phyloP scores from a whole-genome alignment of 345 rosid species.

The Aquilaria yunnanensis region DNA sequence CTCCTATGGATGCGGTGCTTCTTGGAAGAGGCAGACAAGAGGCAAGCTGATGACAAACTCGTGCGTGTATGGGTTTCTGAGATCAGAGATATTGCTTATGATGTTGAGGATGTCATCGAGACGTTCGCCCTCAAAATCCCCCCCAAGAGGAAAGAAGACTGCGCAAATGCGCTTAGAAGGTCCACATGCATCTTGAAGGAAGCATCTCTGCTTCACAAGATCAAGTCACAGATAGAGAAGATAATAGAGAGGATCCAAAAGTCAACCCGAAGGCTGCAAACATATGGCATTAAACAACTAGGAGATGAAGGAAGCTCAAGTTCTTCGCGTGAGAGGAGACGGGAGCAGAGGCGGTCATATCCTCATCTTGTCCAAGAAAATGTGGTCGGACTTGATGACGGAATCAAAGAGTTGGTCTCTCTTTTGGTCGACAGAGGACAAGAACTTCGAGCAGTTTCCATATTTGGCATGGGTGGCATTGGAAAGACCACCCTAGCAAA shows the following conservation, averaged over 20 bases:
- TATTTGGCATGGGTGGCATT: too few relatives aligned
- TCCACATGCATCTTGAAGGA: background rate
- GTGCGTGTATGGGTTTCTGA: conserved; percentile 17
- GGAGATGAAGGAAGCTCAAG: background rate
- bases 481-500: conserved; percentile 28
- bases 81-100: conserved; percentile 10
- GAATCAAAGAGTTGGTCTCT: conserved; percentile 6
- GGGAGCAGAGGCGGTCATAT: conserved; percentile 22
- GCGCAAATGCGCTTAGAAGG: background rate
- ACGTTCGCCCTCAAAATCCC: conserved; percentile 4
- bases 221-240: conserved; percentile 16
- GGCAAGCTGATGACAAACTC: conserved; percentile 11
- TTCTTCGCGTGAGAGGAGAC: conserved; percentile 7
- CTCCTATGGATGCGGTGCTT: conserved; percentile 19
- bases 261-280: conserved; percentile 20
- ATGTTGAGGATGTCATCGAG: conserved; percentile 11
- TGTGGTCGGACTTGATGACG: conserved; percentile 25
- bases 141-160: background rate
- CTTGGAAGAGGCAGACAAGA: conserved; percentile 23
- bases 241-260: conserved; percentile 5
- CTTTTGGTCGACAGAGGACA: conserved; percentile 13
- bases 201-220: conserved; percentile 15
- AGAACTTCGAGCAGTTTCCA: background rate
- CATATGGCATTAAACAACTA: conserved; percentile 19
- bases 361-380: conserved; percentile 13